Conservation (phyloP, 139 green algal genomes). For the Yamagishiella unicocca region DNA sequence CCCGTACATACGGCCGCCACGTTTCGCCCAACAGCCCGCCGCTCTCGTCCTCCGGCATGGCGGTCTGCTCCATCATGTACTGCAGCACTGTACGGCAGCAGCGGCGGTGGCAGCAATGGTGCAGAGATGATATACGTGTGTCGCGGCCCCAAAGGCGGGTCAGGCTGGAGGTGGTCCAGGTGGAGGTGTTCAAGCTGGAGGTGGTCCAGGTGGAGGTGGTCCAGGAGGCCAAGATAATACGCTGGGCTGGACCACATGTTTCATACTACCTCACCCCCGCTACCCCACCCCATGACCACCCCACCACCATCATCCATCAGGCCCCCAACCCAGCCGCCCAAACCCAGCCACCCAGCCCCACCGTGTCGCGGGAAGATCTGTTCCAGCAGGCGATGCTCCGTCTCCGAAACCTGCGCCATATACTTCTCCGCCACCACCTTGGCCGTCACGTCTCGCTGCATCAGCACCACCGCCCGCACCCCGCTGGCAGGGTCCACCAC, state of each 20-base stretch:
- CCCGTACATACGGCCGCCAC: conserved; percentile 3
- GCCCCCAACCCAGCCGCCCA: too few species aligned
- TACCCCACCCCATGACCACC: too few species aligned
- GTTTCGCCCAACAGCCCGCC: not conserved
- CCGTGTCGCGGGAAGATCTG: conserved; percentile 25
- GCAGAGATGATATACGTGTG: not conserved
- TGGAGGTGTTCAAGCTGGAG: too few species aligned
- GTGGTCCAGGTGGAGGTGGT: too few species aligned
- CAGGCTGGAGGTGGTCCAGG: too few species aligned
- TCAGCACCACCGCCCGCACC: not conserved
- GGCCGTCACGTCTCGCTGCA: conserved; percentile 1
- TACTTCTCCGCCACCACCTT: conserved; percentile 21
- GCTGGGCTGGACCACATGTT: too few species aligned
- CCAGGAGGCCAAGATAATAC: too few species aligned
- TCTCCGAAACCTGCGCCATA: conserved; percentile 13
- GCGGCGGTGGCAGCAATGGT: too few species aligned
- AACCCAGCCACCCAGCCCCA: too few species aligned
- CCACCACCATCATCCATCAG: too few species aligned
- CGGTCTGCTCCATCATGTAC: not conserved
- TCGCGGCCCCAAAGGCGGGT: too few species aligned
- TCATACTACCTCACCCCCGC: too few species aligned
- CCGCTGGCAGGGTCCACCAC: not conserved
- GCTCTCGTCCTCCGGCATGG: not conserved
- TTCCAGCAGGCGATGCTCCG: conserved; percentile 29
- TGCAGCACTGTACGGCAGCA: not conserved